These are phyloP conservation scores for Gilbertella persicaria DNA, from an alignment of 371 early-diverging fungal species.

Conservation along the genomic window DNA sequence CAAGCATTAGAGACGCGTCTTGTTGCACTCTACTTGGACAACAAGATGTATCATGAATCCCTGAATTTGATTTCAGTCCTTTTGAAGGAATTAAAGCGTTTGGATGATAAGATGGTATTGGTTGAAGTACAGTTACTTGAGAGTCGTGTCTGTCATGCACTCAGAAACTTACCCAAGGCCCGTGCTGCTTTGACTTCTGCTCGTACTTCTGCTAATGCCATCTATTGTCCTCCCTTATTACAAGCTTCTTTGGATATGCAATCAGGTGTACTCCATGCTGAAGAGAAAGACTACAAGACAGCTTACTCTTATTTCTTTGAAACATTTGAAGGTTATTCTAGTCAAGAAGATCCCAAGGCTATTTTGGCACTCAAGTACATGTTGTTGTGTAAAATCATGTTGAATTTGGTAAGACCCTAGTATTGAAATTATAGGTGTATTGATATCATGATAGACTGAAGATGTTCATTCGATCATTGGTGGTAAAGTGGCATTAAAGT, in stretches of 20 bases:
- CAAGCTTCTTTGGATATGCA: constrained; percentile 98
- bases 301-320: constrained; percentile 99
- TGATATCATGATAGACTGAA: constrained; percentile 57
- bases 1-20: constrained; percentile 94
- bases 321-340: constrained; percentile 91
- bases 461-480: constrained; percentile 86
- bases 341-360: constrained; percentile 86
- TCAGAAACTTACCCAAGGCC: constrained; percentile 93
- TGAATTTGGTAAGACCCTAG: constrained; percentile 82
- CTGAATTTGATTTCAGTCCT: constrained; percentile 82
- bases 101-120: constrained; percentile 97
- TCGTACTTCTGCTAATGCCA: constrained; percentile 95
- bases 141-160: constrained; percentile 91
- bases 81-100: constrained; percentile 93
- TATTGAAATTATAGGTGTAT: background rate
- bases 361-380: constrained; percentile 93
- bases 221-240: constrained; percentile 97
- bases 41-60: constrained; percentile 92
- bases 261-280: constrained; percentile 96
- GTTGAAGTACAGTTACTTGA: constrained; percentile 97
- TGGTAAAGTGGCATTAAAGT: constrained; percentile 80
- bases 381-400: constrained; percentile 97
- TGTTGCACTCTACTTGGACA: constrained; percentile 89
- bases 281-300: constrained; percentile 98
- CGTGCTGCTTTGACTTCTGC: constrained; percentile 97